phyloP scores from a whole-genome alignment of 2,329 filamentous ascomycete genomes.

The Zopfia rhizophila region DNA sequence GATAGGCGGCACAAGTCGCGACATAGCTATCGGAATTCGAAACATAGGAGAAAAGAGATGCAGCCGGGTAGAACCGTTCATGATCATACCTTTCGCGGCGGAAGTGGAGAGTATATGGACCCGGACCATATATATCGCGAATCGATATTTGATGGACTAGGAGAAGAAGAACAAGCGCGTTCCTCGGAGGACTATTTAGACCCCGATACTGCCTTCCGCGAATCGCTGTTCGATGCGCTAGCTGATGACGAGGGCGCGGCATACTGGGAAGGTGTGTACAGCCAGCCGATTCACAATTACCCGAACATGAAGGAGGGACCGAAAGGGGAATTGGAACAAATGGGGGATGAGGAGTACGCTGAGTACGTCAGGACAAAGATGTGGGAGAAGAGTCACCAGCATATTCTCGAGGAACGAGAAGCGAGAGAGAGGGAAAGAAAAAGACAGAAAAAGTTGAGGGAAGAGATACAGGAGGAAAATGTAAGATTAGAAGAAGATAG shows the following conservation, averaged over 20 bases:
- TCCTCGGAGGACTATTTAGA: constrained; percentile 46
- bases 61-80: constrained; percentile 22
- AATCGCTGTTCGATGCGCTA: constrained; percentile 95
- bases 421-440: constrained; percentile 59
- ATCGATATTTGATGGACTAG: constrained; percentile 41
- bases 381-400: constrained; percentile 95
- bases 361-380: constrained; percentile 85
- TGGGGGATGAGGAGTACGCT: constrained; percentile 94
- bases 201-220: constrained; percentile 82
- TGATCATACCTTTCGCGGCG: constrained; percentile 36
- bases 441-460: constrained; percentile 55
- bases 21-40: constrained; percentile 27
- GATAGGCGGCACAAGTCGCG: constrained; percentile 18
- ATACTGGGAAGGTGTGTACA: constrained; percentile 97
- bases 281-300: constrained; percentile 90
- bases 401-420: constrained; percentile 81
- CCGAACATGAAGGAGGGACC: constrained; percentile 64
- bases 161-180: constrained; percentile 46
- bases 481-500: constrained; percentile 55
- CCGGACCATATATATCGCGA: constrained; percentile 43
- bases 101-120: constrained; percentile 45
- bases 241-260: constrained; percentile 95
- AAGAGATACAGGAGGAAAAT: constrained; percentile 54
- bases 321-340: constrained; percentile 74
- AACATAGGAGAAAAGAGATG: constrained; percentile 28